Conservation (phyloP, 495 filamentous ascomycete species). For the Penicillium subrubescens region DNA sequence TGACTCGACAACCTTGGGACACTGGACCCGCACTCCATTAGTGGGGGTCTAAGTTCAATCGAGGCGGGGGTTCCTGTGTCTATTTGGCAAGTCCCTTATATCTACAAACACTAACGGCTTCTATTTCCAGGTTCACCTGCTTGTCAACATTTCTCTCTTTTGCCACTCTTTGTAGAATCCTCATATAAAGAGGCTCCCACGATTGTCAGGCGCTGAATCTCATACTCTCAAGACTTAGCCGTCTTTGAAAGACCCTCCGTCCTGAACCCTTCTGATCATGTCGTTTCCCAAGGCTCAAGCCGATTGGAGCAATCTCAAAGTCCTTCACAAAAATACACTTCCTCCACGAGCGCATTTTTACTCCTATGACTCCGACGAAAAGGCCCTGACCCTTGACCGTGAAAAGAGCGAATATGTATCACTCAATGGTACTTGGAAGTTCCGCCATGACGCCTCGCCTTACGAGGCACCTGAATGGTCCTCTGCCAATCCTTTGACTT, state of each 20-base stretch:
- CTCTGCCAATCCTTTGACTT: constrained; percentile 31
- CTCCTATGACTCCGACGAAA: constrained; percentile 34
- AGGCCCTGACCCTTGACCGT: constrained; percentile 9
- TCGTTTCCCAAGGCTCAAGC: constrained; percentile 30
- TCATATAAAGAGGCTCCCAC: not conserved
- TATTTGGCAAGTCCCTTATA: not conserved
- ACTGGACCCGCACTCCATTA: not conserved
- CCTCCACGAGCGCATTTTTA: constrained; percentile 61
- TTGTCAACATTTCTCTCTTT: not conserved
- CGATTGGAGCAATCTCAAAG: constrained; percentile 61
- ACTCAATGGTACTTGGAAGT: constrained; percentile 62
- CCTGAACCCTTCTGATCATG: constrained; percentile 3
- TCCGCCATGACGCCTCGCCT: constrained; percentile 53
- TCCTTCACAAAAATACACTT: constrained; percentile 62
- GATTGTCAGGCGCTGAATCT: not conserved
- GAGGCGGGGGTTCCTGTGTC: not conserved
- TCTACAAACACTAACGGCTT: not conserved
- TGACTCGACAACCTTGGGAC: not conserved
- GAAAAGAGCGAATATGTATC: constrained; percentile 16
- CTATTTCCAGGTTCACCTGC: not conserved
- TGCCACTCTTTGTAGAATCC: not conserved
- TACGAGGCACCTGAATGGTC: constrained; percentile 47
- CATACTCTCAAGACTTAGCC: not conserved
- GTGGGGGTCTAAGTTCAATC: not conserved
- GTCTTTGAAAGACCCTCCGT: not conserved